Conservation (phyloP, 331 rosid genomes). For the Acacia concinna region DNA sequence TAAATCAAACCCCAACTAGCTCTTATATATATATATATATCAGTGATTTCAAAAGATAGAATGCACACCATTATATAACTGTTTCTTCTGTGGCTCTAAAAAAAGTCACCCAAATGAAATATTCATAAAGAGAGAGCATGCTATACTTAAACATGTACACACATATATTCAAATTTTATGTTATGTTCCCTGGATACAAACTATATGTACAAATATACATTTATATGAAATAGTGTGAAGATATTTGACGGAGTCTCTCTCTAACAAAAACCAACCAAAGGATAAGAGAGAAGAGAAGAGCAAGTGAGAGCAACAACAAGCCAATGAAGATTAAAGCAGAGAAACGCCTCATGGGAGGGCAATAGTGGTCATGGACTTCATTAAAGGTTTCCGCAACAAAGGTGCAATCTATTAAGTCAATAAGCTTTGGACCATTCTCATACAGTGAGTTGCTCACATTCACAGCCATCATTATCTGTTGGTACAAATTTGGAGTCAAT, state of each 20-base stretch:
- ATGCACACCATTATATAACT: neutral
- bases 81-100: neutral
- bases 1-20: no score
- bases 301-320: slow-evolving; percentile 37
- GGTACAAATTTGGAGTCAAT: slow-evolving; percentile 43
- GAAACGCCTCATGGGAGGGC: slow-evolving; percentile 40
- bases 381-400: slow-evolving; percentile 46
- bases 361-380: slow-evolving; percentile 28
- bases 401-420: slow-evolving; percentile 49
- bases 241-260: slow-evolving; percentile 40
- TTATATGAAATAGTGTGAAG: neutral
- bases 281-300: slow-evolving; percentile 46
- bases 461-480: slow-evolving; percentile 40
- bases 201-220: no score
- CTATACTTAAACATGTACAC: neutral
- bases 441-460: slow-evolving; percentile 42
- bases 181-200: neutral
- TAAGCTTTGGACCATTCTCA: slow-evolving; percentile 48
- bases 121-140: neutral
- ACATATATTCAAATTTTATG: no score
- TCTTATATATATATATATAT: no score
- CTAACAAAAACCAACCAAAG: slow-evolving; percentile 51
- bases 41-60: neutral
- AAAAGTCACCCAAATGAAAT: neutral
- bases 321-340: slow-evolving; percentile 34